A percentile compares a stretch with the other conserved stretches of the same genome.
phyloP scores from a whole-genome alignment of 306 rosid genomes.

The Phaseolus lunatus region DNA sequence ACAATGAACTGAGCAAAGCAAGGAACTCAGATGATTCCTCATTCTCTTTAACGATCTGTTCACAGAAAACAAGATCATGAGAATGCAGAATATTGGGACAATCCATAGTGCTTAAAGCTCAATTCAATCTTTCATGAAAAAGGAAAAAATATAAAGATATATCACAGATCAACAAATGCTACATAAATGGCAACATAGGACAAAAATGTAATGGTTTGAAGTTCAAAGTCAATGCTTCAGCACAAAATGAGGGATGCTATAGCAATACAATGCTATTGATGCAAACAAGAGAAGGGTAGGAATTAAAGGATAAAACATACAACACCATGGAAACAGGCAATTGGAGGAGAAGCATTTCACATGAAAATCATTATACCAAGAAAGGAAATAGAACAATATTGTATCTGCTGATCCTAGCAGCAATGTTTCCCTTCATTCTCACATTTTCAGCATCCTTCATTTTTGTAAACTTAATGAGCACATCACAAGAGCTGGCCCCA shows the following conservation, averaged over 20 bases:
- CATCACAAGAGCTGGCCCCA: conserved; percentile 22
- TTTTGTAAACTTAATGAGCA: conserved; percentile 12
- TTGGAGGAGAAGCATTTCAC: not conserved
- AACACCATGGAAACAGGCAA: conserved; percentile 24
- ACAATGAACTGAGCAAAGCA: conserved; percentile 65
- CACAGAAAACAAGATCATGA: conserved; percentile 42
- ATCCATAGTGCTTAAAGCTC: conserved; percentile 21
- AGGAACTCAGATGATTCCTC: conserved; percentile 83
- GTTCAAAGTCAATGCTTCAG: not conserved
- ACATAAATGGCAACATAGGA: not conserved
- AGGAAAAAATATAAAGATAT: conserved; percentile 26
- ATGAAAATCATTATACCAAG: not conserved
- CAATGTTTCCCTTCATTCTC: not conserved
- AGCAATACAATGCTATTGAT: conserved; percentile 2
- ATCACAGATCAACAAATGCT: not conserved
- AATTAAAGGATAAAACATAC: conserved; percentile 1
- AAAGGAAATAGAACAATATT: not conserved
- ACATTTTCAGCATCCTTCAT: conserved; percentile 14
- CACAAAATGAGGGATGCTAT: not conserved
- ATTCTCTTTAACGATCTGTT: conserved; percentile 77
- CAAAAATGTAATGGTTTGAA: not conserved
- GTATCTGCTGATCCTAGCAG: conserved; percentile 5
- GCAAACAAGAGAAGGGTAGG: not conserved
- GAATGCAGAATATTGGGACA: conserved; percentile 21
- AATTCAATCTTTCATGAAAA: conserved; percentile 21